phyloP scores from a whole-genome alignment of 345 rosid species.

The Linum trigynum region DNA sequence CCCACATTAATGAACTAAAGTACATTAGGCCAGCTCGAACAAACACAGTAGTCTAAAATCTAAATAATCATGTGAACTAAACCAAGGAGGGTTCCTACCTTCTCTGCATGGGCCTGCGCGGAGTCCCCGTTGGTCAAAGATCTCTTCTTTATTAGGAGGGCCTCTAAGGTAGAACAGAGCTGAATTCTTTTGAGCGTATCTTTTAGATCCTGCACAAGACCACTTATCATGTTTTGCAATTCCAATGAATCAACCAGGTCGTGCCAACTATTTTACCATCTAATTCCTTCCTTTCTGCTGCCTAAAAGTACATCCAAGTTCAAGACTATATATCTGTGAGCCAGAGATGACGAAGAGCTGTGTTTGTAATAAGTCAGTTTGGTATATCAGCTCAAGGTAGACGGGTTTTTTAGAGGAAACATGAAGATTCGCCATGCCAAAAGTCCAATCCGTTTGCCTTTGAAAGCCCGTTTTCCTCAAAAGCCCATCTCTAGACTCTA shows the following conservation, averaged over 20 bases:
- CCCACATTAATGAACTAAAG: background rate
- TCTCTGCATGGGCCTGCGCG: conserved; percentile 47
- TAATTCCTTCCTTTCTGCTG: background rate
- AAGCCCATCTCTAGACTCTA: no score
- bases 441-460: no score
- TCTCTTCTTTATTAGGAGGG: conserved; percentile 61
- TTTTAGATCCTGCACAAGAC: conserved; percentile 45
- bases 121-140: conserved; percentile 54
- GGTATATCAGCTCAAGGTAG: no score
- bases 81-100: conserved; percentile 34
- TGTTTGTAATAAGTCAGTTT: no score
- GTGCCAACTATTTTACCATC: background rate
- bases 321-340: background rate
- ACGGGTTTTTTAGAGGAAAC: no score
- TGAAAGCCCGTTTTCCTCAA: no score
- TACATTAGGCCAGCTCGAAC: background rate
- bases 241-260: background rate
- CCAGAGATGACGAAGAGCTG: no score
- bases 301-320: background rate
- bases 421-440: no score
- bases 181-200: conserved; percentile 53
- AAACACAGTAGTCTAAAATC: background rate
- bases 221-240: background rate
- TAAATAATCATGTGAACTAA: background rate
- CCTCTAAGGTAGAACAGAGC: conserved; percentile 52